Evolutionary conservation across 2,329 filamentous ascomycete genomes (phyloP), one percentile per base, ranked within the genome.

Genomic region (Scopulariopsis brevicaulis): DNA sequence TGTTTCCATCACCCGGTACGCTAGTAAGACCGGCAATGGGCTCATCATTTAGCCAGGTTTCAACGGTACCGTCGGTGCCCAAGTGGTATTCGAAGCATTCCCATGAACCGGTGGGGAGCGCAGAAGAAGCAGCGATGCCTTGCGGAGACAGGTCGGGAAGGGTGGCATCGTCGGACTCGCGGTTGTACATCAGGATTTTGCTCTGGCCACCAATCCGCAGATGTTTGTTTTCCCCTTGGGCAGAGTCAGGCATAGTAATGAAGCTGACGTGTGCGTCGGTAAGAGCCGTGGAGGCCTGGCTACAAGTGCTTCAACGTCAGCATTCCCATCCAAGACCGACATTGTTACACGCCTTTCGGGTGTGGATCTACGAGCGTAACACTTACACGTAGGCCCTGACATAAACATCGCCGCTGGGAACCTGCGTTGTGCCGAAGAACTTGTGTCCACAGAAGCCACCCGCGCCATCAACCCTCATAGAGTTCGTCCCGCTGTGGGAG

Each of bases 111-210:
- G 79, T 72, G 0, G 79, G 73, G 35, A 84, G 74, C 2, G 75
- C 70, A 1, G 67, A 70, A 3, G 80, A 84, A 0, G 79, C 67
- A 0, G 79, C 79, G 56, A 83, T 81, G 14, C 82, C 81, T 28
- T 82, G 72, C 0, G 82, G 81, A 0, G 79, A 83, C 22, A 84
- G 76, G 58, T 84, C 79, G 0, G 81, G 82, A 0, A 85, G 77
- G 1, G 82, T 84, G 0, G 81, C 81, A 60, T 85, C 81, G 66
- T 84, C 81, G 18, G 76, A 75, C 64, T 85, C 81, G 66, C 80
- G 80, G 74, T 84, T 84, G 73, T 79, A 84, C 81, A 84, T 84
- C 37, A 84, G 68, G 65, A 85, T 84, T 62, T 77, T 74, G 70
- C 70, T 77, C 68, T 84, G 81, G 5, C 81, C 81, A 51, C 81